Conservation (phyloP, 805 yeast genomes). For the Lipomyces spencermartinsiae region DNA sequence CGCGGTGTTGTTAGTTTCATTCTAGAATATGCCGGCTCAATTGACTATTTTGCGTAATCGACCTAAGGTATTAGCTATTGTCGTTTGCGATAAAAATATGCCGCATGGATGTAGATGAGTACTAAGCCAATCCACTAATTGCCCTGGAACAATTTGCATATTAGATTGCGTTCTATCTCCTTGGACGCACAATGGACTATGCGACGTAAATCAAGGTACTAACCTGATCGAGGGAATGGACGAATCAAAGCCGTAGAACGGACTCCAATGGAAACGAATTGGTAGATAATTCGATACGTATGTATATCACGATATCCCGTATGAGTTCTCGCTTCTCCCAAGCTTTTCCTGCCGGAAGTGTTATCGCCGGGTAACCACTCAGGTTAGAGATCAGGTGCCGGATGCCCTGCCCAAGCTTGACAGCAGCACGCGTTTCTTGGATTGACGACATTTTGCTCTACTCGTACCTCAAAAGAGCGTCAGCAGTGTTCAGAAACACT, state of each 20-base stretch:
- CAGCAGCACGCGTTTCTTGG: not conserved
- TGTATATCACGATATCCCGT: not conserved
- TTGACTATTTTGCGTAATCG: not conserved
- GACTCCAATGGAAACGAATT: not conserved
- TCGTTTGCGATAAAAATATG: not conserved
- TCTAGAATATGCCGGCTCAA: not conserved
- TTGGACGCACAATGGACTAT: not conserved
- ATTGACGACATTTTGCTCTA: not conserved
- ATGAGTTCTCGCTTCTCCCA: not conserved
- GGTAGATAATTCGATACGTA: not conserved
- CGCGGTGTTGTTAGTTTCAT: constrained; percentile 34
- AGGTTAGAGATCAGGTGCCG: no score
- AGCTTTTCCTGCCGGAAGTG: not conserved
- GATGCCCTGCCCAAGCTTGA: not conserved
- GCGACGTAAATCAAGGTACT: not conserved
- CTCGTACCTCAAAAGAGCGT: no score
- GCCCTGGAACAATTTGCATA: not conserved
- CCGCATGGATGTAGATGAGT: not conserved
- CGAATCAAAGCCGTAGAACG: not conserved
- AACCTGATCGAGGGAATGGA: not conserved
- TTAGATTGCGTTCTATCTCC: not conserved
- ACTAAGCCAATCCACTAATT: not conserved
- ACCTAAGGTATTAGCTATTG: not conserved
- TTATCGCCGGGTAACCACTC: not conserved
- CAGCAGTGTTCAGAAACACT: no score